Evolutionary conservation across 768 basidiomycete species (phyloP).

Genomic region (Mycena alexandri): DNA sequence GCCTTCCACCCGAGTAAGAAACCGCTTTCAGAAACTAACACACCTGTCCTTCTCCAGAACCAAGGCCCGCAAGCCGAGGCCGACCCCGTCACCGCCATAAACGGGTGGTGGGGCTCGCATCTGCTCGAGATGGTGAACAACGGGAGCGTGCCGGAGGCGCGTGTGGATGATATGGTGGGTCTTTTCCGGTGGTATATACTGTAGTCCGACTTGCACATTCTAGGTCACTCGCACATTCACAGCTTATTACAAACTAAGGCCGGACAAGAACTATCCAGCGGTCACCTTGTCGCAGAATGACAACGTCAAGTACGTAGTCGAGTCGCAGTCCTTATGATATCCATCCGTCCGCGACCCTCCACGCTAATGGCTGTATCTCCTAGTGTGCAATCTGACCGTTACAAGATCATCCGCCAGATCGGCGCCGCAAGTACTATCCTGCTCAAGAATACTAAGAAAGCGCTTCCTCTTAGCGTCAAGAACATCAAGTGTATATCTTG

Average conservation of each 20-base stretch:
- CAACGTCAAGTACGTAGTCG: slow-evolving; percentile 22
- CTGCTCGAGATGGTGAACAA: slow-evolving; percentile 57
- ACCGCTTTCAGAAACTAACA: too few relatives aligned
- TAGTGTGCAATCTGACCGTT: slow-evolving; percentile 33
- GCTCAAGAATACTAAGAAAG: slow-evolving; percentile 67
- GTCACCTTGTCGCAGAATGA: slow-evolving; percentile 15
- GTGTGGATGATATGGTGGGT: slow-evolving; percentile 66
- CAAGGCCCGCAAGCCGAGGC: slow-evolving; percentile 13
- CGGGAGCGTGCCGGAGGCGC: slow-evolving; percentile 58
- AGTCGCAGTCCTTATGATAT: too few relatives aligned
- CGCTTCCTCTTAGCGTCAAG: slow-evolving; percentile 56
- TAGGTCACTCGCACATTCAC: slow-evolving; percentile 62
- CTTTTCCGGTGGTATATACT: background rate
- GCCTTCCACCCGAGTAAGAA: background rate
- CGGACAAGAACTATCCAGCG: slow-evolving; percentile 24
- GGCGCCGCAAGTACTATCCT: slow-evolving; percentile 74
- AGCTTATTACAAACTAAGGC: slow-evolving; percentile 46
- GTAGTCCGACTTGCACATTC: background rate
- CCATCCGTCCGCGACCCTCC: background rate
- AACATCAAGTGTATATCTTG: slow-evolving; percentile 49
- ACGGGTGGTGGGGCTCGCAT: slow-evolving; percentile 41
- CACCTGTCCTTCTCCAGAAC: background rate
- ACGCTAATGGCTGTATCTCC: background rate
- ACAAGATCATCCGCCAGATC: slow-evolving; percentile 67
- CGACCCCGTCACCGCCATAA: slow-evolving; percentile 32